Conservation (phyloP, 495 filamentous ascomycete species). For the Podospora tetraspora region DNA sequence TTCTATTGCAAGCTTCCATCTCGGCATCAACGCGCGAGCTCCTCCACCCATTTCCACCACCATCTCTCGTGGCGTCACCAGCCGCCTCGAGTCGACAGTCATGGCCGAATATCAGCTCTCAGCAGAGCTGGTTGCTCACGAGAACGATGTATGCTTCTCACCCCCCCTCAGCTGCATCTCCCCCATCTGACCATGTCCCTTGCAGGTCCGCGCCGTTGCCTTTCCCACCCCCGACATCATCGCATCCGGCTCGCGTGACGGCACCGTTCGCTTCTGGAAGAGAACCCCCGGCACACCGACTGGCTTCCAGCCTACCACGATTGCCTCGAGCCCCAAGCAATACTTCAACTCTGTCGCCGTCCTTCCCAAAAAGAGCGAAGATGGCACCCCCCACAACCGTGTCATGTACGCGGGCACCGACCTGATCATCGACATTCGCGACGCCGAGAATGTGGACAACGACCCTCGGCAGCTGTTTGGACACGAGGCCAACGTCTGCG, state of each 20-base stretch:
- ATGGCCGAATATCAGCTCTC: constrained; percentile 72
- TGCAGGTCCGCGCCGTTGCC: constrained; percentile 78
- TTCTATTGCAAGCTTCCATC: not conserved
- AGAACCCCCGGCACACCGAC: constrained; percentile 54
- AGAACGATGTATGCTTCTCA: constrained; percentile 66
- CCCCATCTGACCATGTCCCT: constrained; percentile 15
- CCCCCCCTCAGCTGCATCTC: constrained; percentile 15
- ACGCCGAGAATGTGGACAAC: constrained; percentile 60
- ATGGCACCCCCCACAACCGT: not conserved
- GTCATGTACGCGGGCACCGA: constrained; percentile 59
- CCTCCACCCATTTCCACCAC: not conserved
- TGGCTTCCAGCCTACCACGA: constrained; percentile 61
- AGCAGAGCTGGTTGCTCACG: constrained; percentile 71
- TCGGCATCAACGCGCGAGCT: not conserved
- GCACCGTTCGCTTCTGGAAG: constrained; percentile 84
- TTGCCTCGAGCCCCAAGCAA: constrained; percentile 66
- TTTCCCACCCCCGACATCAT: constrained; percentile 70
- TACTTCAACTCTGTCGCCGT: constrained; percentile 85
- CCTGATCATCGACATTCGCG: constrained; percentile 84
- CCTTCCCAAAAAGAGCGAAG: constrained; percentile 40
- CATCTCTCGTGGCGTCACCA: constrained; percentile 6
- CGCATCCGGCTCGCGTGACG: constrained; percentile 84
- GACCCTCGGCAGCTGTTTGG: constrained; percentile 74
- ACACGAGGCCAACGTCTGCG: constrained; percentile 79
- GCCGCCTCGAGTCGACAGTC: not conserved